Conservation (phyloP, 768 basidiomycete genomes). For the Leucocoprinus sp. region DNA sequence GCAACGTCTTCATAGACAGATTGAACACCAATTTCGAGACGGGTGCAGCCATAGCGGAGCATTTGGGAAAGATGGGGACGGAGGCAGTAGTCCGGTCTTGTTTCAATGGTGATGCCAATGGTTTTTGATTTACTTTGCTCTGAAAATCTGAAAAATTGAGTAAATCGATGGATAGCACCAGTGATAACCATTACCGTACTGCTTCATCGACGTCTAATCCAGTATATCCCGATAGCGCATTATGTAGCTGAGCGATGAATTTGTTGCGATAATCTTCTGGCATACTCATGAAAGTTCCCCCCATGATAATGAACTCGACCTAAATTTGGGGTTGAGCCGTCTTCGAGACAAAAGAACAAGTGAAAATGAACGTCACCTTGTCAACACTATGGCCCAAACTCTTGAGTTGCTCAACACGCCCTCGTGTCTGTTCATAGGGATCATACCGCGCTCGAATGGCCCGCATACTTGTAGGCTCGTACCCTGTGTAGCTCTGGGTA, state of each 20-base stretch:
- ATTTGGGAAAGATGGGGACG: conserved; percentile 97
- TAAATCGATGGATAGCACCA: not conserved
- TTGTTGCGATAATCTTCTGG: conserved; percentile 91
- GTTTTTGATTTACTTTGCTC: conserved; percentile 98
- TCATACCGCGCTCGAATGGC: conserved; percentile 93
- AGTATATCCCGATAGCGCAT: conserved; percentile 92
- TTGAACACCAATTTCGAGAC: conserved; percentile 97
- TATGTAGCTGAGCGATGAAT: conserved; percentile 94
- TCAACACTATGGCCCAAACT: conserved; percentile 95
- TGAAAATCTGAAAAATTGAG: conserved; percentile 60
- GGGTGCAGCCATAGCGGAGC: conserved; percentile 98
- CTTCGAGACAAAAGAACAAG: not conserved
- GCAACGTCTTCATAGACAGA: conserved; percentile 99
- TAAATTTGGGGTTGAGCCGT: conserved; percentile 18
- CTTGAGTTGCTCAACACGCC: conserved; percentile 92
- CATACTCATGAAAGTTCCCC: conserved; percentile 99
- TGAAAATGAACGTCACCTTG: conserved; percentile 48
- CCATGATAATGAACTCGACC: conserved; percentile 95
- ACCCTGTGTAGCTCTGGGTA: conserved; percentile 92
- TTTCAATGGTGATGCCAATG: conserved; percentile 98
- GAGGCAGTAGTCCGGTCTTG: conserved; percentile 95
- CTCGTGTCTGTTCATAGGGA: conserved; percentile 95
- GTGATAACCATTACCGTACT: conserved; percentile 46
- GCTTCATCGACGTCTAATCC: conserved; percentile 93
- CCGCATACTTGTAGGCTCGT: conserved; percentile 98